Evolutionary conservation across 495 filamentous ascomycete species (phyloP).

Genomic region (Rhypophila decipiens): DNA sequence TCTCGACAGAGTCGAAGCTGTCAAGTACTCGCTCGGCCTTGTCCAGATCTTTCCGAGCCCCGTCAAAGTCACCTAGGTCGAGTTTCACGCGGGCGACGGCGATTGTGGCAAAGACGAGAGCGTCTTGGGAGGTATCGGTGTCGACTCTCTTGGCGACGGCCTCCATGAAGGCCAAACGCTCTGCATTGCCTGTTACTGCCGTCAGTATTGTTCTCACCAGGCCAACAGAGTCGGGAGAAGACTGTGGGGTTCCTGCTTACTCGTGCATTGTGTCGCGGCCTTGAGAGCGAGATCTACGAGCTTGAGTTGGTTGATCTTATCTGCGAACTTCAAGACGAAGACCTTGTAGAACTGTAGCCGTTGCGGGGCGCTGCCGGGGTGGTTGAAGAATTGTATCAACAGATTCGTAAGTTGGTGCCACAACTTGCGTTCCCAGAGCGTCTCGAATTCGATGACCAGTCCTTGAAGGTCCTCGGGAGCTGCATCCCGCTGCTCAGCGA

Average conservation of each 20-base stretch:
- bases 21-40: slow-evolving; percentile 83
- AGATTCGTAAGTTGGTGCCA: slow-evolving; percentile 97
- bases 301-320: slow-evolving; percentile 98
- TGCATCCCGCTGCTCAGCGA: slow-evolving; percentile 76
- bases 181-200: slow-evolving; percentile 61
- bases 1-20: slow-evolving; percentile 90
- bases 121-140: slow-evolving; percentile 89
- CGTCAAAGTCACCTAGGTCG: slow-evolving; percentile 64
- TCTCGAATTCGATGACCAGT: slow-evolving; percentile 87
- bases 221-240: no score
- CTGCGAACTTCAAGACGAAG: slow-evolving; percentile 92
- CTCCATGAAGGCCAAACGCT: slow-evolving; percentile 81
- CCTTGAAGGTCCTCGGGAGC: slow-evolving; percentile 82
- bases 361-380: slow-evolving; percentile 71
- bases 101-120: slow-evolving; percentile 87
- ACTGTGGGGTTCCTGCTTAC: slow-evolving; percentile 40
- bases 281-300: slow-evolving; percentile 84
- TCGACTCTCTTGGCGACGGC: slow-evolving; percentile 82
- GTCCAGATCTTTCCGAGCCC: slow-evolving; percentile 78
- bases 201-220: no score
- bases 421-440: slow-evolving; percentile 96
- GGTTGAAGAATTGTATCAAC: slow-evolving; percentile 82
- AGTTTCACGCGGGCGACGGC: slow-evolving; percentile 88
- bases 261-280: slow-evolving; percentile 79
- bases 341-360: slow-evolving; percentile 84